Evolutionary conservation across 1,284 basidiomycete species (phyloP).

Genomic region (Malassezia globosa): DNA sequence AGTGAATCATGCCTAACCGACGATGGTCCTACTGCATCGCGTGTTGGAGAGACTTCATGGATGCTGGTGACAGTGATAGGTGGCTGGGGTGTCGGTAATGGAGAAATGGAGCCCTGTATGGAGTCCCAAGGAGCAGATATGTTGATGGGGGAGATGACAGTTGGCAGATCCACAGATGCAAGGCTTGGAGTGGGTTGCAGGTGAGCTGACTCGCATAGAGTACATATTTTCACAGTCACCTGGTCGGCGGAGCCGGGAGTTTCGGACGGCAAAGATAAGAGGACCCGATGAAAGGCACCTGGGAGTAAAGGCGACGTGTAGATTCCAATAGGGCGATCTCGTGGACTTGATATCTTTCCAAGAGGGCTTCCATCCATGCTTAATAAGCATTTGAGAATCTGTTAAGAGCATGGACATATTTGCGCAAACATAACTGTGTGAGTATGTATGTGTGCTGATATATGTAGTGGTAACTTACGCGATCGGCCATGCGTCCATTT

Average conservation of each 20-base stretch:
- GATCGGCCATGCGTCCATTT: background rate
- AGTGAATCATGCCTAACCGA: background rate
- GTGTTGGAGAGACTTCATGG: background rate
- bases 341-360: background rate
- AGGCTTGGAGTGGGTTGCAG: background rate
- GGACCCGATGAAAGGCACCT: slow-evolving; percentile 9
- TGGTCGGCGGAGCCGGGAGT: background rate
- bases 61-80: background rate
- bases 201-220: slow-evolving; percentile 11
- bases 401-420: too few relatives aligned
- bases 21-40: too few relatives aligned
- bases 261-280: background rate
- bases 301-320: background rate
- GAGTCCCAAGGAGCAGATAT: background rate
- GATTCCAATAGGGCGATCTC: background rate
- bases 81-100: too few relatives aligned
- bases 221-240: slow-evolving; percentile 2
- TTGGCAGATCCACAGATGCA: background rate
- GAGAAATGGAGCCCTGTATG: too few relatives aligned
- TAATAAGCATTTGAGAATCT: slow-evolving; percentile 9
- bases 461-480: too few relatives aligned
- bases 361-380: background rate
- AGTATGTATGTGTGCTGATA: too few relatives aligned
- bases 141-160: background rate
- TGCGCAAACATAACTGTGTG: too few relatives aligned